Evolutionary conservation across 2,329 filamentous ascomycete genomes (phyloP), one percentile per base, ranked within the genome.

Genomic region (Fusarium beomiforme): DNA sequence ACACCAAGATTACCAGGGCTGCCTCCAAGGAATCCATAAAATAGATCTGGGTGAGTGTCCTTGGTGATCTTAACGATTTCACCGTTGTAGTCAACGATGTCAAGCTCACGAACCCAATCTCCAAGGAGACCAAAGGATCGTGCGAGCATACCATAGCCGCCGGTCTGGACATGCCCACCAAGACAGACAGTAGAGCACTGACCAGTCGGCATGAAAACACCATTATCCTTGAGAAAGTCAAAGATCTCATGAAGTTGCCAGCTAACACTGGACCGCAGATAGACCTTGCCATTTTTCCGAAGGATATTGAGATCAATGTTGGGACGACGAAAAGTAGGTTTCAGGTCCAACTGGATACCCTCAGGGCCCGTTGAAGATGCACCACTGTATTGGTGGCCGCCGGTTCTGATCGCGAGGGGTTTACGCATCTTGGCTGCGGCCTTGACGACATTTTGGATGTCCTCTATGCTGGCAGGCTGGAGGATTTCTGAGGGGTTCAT

Each of bases 1-100:
- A 90, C 81, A 1, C 85, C 88, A 53, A 88, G 87, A 26, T 85
- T 89, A 4, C 87, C 87, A 0, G 85, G 86, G 6, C 88, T 88
- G 5, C 88, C 87, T 4, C 88, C 87, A 8, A 84, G 81, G 9
- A 89, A 80, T 2, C 87, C 88, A 82, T 86, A 90, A 76, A 88
- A 90, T 1, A 90, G 80, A 36, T 90, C 88, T 0, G 82, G 71
- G 51, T 90, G 83, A 14, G 81, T 75, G 0, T 81, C 73, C 21
- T 81, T 84, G 23, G 81, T 85, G 8, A 88, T 81, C 5, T 81
- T 83, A 3, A 85, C 75, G 36, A 85, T 76, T 10, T 79, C 61
- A 0, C 88, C 88, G 13, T 81, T 77, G 1, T 82, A 82, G 31
- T 84, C 83, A 3, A 89, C 78, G 2, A 87, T 82, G 41, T 85